Evolutionary conservation across 441 rosid species (phyloP).

Genomic region (Pelargonium cotyledonis): DNA sequence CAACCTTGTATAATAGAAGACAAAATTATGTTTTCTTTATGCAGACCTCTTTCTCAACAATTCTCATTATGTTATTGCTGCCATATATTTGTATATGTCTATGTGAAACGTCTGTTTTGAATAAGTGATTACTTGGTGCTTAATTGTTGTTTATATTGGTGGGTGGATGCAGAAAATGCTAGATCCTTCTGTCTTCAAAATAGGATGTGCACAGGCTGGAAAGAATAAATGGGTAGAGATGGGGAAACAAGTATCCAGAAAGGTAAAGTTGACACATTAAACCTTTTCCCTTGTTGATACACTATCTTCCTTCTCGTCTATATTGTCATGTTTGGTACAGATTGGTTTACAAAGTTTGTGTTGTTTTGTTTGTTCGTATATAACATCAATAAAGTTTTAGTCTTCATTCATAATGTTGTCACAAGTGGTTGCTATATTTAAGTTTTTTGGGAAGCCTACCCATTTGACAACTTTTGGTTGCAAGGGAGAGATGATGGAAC

Average conservation of each 20-base stretch:
- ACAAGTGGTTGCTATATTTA: background rate
- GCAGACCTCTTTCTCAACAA: background rate
- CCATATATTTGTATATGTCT: background rate
- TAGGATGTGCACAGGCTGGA: slow-evolving; percentile 71
- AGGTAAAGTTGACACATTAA: slow-evolving; percentile 34
- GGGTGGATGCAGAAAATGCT: slow-evolving; percentile 55
- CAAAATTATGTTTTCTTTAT: background rate
- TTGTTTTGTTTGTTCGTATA: too few species aligned
- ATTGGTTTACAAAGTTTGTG: too few species aligned
- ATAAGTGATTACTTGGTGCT: background rate
- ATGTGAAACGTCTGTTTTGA: background rate
- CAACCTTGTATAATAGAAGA: background rate
- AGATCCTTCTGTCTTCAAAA: slow-evolving; percentile 52
- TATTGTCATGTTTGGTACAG: background rate
- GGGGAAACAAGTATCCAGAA: slow-evolving; percentile 78
- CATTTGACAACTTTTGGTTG: too few species aligned
- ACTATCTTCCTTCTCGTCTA: background rate
- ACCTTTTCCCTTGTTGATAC: background rate
- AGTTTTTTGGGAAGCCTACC: background rate
- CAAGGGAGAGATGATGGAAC: too few species aligned
- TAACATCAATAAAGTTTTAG: too few species aligned
- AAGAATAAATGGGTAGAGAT: slow-evolving; percentile 86
- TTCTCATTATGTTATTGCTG: background rate
- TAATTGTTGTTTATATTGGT: slow-evolving; percentile 17
- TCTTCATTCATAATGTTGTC: too few species aligned